These are phyloP conservation scores for Myxozyma nipponensis DNA, from an alignment of 805 yeast species.

Conservation along the genomic window DNA sequence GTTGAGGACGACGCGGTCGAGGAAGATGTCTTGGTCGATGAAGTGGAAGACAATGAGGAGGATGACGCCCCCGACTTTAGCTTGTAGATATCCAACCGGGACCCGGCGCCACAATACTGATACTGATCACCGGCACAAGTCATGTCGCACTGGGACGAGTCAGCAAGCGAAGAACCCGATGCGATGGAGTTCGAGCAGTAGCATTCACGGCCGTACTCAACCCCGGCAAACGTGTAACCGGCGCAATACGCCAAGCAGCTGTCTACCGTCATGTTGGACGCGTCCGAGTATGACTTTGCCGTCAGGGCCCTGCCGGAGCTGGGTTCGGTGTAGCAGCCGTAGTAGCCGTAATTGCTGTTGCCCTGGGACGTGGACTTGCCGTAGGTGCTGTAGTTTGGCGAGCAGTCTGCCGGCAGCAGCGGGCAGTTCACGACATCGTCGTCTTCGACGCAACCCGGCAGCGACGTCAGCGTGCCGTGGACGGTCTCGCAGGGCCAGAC, in stretches of 20 bases:
- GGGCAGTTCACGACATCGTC: not conserved
- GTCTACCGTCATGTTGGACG: not conserved
- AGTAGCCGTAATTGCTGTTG: not conserved
- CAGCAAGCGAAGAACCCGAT: not conserved
- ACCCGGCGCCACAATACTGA: not conserved
- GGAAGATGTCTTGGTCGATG: no score
- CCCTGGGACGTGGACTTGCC: not conserved
- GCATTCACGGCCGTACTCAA: slow-evolving; percentile 6
- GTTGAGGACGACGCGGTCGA: no score
- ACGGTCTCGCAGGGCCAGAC: not conserved
- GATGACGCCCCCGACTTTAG: not conserved
- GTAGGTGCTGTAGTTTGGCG: not conserved
- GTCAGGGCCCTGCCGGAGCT: not conserved
- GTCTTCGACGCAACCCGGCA: slow-evolving; percentile 7
- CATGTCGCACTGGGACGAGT: not conserved
- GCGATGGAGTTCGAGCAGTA: slow-evolving; percentile 5
- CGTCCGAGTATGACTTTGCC: not conserved
- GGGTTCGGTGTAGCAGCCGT: slow-evolving; percentile 6
- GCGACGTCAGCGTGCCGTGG: slow-evolving; percentile 3
- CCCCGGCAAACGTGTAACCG: slow-evolving; percentile 3
- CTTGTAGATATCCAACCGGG: not conserved
- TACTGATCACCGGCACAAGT: slow-evolving; percentile 3
- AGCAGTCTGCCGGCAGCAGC: not conserved
- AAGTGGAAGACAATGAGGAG: no score
- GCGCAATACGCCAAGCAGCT: not conserved